These are phyloP conservation scores for Sarocladiaceae sp. DNA, from an alignment of 2,329 filamentous ascomycete species.

Conservation along the genomic window DNA sequence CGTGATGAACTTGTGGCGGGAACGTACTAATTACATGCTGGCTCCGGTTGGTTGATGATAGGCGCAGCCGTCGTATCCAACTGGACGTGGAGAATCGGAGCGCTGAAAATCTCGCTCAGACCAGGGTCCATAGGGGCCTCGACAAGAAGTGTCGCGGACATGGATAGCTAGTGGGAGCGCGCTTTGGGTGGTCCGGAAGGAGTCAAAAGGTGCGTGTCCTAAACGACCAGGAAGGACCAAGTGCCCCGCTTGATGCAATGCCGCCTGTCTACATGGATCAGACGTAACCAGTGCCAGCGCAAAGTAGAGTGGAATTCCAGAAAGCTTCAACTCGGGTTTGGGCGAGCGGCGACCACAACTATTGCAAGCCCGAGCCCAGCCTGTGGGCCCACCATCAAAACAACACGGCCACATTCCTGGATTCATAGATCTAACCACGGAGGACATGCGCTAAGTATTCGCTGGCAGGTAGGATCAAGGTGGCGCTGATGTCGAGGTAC, in stretches of 20 bases:
- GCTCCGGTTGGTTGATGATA: too few species aligned
- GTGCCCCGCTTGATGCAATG: background rate
- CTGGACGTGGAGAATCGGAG: too few species aligned
- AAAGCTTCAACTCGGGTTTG: background rate
- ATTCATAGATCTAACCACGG: background rate
- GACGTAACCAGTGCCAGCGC: background rate
- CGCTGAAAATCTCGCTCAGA: too few species aligned
- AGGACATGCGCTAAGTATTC: background rate
- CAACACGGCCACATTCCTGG: background rate
- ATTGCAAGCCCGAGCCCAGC: background rate
- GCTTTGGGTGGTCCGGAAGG: background rate
- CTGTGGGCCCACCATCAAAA: background rate
- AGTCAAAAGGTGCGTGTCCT: too few species aligned
- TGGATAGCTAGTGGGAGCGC: background rate
- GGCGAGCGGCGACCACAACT: background rate
- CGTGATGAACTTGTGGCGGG: background rate
- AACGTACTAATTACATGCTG: background rate
- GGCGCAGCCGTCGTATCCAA: too few species aligned
- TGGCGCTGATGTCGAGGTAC: background rate
- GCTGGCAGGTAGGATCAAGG: background rate
- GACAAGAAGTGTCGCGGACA: background rate
- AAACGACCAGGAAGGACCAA: background rate
- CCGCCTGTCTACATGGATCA: too few species aligned
- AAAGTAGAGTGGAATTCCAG: slow-evolving; percentile 1
- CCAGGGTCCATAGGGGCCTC: background rate